A percentile compares a stretch with the other conserved stretches of the same genome.
Evolutionary conservation across 768 basidiomycete genomes (phyloP).

Genomic region (Russula ochroleuca): DNA sequence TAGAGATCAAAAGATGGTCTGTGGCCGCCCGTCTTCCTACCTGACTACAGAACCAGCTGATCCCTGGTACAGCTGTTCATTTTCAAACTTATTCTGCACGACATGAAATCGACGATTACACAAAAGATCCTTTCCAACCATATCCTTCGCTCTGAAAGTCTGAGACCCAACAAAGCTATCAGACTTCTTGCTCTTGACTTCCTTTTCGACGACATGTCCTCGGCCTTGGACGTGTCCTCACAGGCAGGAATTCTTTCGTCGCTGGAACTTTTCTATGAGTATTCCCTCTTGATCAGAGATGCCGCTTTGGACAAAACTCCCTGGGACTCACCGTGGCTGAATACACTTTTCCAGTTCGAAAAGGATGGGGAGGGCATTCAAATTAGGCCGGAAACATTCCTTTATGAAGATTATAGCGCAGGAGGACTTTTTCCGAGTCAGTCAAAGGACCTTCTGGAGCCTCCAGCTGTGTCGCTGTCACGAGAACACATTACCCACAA

Average conservation of each 20-base stretch:
- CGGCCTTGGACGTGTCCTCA: slow-evolving; percentile 16
- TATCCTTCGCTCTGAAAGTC: slow-evolving; percentile 4
- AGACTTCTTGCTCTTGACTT: slow-evolving; percentile 13
- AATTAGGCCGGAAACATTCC: neutral
- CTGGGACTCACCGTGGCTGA: slow-evolving; percentile 15
- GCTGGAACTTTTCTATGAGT: slow-evolving; percentile 11
- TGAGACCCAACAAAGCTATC: neutral
- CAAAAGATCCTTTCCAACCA: neutral
- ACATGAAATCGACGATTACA: neutral
- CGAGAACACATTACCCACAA: slow-evolving; percentile 3
- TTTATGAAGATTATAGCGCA: neutral
- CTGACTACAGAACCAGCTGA: neutral
- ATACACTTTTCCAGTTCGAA: slow-evolving; percentile 14
- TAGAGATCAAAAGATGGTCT: slow-evolving; percentile 8
- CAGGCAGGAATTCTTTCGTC: slow-evolving; percentile 8
- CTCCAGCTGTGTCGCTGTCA: neutral
- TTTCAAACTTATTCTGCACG: slow-evolving; percentile 11
- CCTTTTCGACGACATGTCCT: slow-evolving; percentile 17
- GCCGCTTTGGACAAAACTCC: slow-evolving; percentile 13
- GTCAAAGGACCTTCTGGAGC: neutral
- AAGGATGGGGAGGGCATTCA: slow-evolving; percentile 6
- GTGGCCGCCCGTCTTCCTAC: neutral
- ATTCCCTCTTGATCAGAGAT: slow-evolving; percentile 16
- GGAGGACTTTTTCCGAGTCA: neutral
- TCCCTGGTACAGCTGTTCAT: slow-evolving; percentile 2